phyloP scores from a whole-genome alignment of 331 rosid genomes.

The Ulmus americana region DNA sequence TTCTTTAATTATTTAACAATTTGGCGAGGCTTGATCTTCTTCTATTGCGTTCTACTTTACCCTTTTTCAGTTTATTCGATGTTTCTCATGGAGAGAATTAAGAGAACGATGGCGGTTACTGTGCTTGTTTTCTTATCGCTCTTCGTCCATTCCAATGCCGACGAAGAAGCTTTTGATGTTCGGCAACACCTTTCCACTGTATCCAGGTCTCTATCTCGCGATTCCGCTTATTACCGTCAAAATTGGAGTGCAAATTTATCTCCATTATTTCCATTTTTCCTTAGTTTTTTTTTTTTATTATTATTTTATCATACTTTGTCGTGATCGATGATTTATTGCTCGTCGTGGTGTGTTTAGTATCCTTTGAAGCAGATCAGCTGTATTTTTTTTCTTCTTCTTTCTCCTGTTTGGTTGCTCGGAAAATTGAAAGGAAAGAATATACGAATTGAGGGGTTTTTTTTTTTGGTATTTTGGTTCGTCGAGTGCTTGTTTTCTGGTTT shows the following conservation, averaged over 20 bases:
- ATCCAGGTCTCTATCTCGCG: slow-evolving; percentile 49
- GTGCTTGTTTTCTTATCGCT: slow-evolving; percentile 19
- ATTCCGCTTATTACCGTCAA: not conserved
- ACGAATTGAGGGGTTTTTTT: too few relatives aligned
- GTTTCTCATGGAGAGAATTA: slow-evolving; percentile 15
- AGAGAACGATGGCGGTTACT: slow-evolving; percentile 12
- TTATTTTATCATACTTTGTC: not conserved
- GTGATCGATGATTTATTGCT: too few relatives aligned
- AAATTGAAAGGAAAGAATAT: too few relatives aligned
- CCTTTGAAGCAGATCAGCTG: too few relatives aligned
- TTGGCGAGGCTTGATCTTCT: not conserved
- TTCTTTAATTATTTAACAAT: too few relatives aligned
- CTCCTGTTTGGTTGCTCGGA: too few relatives aligned
- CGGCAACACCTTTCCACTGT: slow-evolving; percentile 68
- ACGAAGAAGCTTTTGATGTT: slow-evolving; percentile 49
- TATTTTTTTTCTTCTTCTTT: too few relatives aligned
- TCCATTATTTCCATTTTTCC: not conserved
- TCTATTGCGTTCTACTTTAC: not conserved
- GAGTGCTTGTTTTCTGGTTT: too few relatives aligned
- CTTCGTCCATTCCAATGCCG: slow-evolving; percentile 29
- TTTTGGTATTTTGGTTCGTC: too few relatives aligned
- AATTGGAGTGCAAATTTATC: not conserved
- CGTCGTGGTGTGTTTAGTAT: too few relatives aligned
- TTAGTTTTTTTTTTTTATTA: not conserved
- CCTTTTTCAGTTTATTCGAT: not conserved